Base-by-base conservation (phyloP, 371 early-diverging fungal genomes). In the Lichtheimia hyalospora region DNA sequence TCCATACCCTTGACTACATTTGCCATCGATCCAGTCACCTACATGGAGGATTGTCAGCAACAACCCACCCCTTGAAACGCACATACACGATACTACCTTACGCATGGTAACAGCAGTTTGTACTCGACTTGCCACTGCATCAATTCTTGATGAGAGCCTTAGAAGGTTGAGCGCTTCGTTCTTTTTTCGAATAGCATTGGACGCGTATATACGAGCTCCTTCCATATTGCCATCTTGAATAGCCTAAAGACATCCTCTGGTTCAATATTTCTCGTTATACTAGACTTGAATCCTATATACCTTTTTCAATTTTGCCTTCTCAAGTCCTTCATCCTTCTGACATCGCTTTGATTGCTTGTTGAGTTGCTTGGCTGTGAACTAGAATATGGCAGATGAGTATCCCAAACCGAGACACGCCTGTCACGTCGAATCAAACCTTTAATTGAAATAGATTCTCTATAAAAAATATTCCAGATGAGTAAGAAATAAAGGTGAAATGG, bases 131-230 rank as follows among this genome's bases (percentile, higher is more conserved):
- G 96, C 91, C 3, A 94, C 94, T 6, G 93, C 97, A 69, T 97
- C 97, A 57, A 98, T 90, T 44, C 97, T 85, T 52, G 94, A 93
- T 16, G 93, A 81, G 39, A 98, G 82, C 58, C 91, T 83, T 39
- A 96, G 79, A 39, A 96, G 66, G 68, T 98, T 95, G 40, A 97
- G 77, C 2, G 89, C 66, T 74, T 97, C 97, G 64, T 92, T 96
- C 86, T 96, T 95, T 75, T 98, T 98, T 67, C 98, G 85, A 64
- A 98, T 98, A n/a, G 96, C 96, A 67, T 96, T 96, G 6, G 92
- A 85, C 3, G 96, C 97, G 67, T 96, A 93, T 62, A 98, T 90
- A 64, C 92, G 88, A 13, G 98, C 97, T 1, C 93, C 93, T 68
- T 96, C 98, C 77, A 84, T 87, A 68, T 97, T 95, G 20, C 93